These are phyloP conservation scores for Microbotryum saponariae DNA, from an alignment of 1,284 basidiomycete species.

Conservation along the genomic window DNA sequence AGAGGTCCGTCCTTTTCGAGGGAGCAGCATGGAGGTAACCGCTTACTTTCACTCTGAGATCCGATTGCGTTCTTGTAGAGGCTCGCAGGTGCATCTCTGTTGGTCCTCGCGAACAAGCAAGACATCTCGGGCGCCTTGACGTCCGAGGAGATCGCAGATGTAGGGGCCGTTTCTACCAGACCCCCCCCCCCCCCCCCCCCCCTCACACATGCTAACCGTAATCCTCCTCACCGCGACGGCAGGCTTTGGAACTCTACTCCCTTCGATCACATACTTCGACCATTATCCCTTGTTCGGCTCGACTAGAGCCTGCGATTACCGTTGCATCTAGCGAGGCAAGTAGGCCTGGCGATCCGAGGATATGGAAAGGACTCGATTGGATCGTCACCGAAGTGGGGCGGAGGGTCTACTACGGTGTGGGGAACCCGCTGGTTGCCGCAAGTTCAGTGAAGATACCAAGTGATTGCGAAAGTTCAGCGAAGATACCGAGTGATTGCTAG, in stretches of 20 bases:
- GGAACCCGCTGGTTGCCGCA: conserved; percentile 3
- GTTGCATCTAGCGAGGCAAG: background rate
- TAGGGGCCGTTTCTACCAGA: conserved; percentile 42
- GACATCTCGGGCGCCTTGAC: conserved; percentile 83
- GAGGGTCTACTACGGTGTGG: conserved; percentile 28
- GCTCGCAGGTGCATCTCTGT: conserved; percentile 82
- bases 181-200: background rate
- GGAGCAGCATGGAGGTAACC: too few relatives aligned
- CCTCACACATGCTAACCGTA: background rate
- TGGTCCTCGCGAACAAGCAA: conserved; percentile 99
- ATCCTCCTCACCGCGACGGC: background rate
- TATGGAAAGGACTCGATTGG: conserved; percentile 28
- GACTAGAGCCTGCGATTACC: background rate
- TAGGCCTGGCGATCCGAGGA: conserved; percentile 11
- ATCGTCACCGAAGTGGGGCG: conserved; percentile 25
- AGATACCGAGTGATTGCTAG: too few relatives aligned
- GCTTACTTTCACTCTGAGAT: too few relatives aligned
- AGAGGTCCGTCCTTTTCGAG: conserved; percentile 57
- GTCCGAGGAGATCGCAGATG: conserved; percentile 70
- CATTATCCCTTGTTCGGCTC: background rate
- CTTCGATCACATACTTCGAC: conserved; percentile 17
- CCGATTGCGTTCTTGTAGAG: conserved; percentile 50
- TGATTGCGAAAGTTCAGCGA: too few relatives aligned
- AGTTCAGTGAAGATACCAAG: too few relatives aligned
- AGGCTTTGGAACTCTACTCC: conserved; percentile 18